These are phyloP conservation scores for Myxozyma neotropica DNA, from an alignment of 805 yeast genomes.

Conservation along the genomic window DNA sequence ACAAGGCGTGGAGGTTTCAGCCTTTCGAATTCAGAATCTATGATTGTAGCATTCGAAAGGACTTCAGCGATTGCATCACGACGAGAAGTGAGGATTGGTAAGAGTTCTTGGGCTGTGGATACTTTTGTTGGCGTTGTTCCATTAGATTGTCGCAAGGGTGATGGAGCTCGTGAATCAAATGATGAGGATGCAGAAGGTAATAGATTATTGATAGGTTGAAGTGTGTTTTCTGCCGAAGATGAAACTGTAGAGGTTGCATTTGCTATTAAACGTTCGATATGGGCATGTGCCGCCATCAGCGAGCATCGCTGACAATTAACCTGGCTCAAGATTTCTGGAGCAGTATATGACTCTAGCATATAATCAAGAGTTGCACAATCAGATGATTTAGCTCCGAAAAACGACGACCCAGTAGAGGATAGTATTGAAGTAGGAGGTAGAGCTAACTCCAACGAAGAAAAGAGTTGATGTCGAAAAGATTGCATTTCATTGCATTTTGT, in stretches of 20 bases:
- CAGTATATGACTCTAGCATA: slow-evolving; percentile 63
- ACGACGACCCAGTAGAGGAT: background rate
- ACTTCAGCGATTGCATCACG: slow-evolving; percentile 55
- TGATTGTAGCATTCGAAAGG: slow-evolving; percentile 65
- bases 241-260: slow-evolving; percentile 14
- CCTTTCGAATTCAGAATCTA: slow-evolving; percentile 75
- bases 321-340: slow-evolving; percentile 85
- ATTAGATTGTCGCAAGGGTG: background rate
- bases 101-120: slow-evolving; percentile 10
- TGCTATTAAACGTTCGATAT: slow-evolving; percentile 35
- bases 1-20: slow-evolving; percentile 59
- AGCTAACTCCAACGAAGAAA: slow-evolving; percentile 46
- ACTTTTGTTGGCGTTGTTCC: background rate
- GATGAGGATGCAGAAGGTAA: background rate
- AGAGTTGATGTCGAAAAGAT: slow-evolving; percentile 80
- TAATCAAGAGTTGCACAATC: slow-evolving; percentile 16
- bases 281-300: slow-evolving; percentile 46
- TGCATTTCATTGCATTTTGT: slow-evolving; percentile 90
- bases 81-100: slow-evolving; percentile 48
- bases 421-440: slow-evolving; percentile 5
- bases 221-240: background rate
- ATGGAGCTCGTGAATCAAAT: background rate
- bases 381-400: slow-evolving; percentile 2
- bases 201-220: background rate
- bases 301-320: slow-evolving; percentile 96